Evolutionary conservation across 140 eudicot genomes (phyloP), one percentile per base, ranked within the genome.

Genomic region (Flaveria floridana): DNA sequence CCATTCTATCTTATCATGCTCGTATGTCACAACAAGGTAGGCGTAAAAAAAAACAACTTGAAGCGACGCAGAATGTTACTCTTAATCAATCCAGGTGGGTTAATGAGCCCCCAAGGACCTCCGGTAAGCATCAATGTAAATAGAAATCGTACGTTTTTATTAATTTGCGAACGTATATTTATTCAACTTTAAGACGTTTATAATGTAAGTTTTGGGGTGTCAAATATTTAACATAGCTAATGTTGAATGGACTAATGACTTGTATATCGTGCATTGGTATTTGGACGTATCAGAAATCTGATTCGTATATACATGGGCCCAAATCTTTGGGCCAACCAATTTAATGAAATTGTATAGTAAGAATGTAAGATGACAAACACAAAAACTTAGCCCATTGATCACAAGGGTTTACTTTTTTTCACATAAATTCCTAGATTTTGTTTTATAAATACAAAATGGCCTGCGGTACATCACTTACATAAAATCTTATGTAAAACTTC

Each of bases 11-110:
- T n/a, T 83, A 85, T 68, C 95, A 88, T 70, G 70, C 87, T 0
- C 89, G 96, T 25, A 79, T 86, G 66, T 84, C 95, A 19, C 97
- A 87, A 72, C 87, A 80, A 57, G 85, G 85, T 26, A 84, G 87
- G 81, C 87, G 95, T 47, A 88, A 86, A 74, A 87, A 87, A 87
- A 90, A 88, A 70, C 79, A 77, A 57, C 82, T 81, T 0, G 95
- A 90, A 20, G 86, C 79, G 46, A 39, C 81, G 39, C 91, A 80
- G 53, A 83, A 80, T 65, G 71, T 72, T 30, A 79, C 67, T 46
- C 64, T 77, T 73, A 86, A 71, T 69, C 90, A 85, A 63, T 51
- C 90, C 10, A 87, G 63, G 80, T 74, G 78, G 72, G 70, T 78
- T 52, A 80, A 82, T 65, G 86, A 72, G 71, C 73, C 92, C 63